A percentile compares a stretch with the other conserved stretches of the same genome.
phyloP scores from a whole-genome alignment of 495 filamentous ascomycete genomes.

The Aspergillus campestris region DNA sequence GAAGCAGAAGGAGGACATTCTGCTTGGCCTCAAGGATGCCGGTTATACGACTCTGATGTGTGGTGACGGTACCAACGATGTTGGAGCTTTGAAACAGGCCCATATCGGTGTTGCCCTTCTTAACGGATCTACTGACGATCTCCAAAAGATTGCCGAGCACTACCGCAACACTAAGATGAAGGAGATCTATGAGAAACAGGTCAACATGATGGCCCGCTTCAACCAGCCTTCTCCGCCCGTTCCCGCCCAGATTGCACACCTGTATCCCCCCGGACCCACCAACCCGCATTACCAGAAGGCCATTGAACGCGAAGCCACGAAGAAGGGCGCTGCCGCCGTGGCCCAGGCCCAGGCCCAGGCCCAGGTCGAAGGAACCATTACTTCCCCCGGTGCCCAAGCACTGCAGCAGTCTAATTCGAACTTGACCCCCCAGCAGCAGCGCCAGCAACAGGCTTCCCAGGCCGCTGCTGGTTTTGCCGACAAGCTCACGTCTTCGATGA shows the following conservation, averaged over 20 bases:
- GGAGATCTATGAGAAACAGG: constrained; percentile 96
- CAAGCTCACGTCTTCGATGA: constrained; percentile 77
- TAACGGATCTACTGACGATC: constrained; percentile 86
- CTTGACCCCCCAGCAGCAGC: constrained; percentile 47
- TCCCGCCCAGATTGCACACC: constrained; percentile 79
- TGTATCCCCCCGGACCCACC: constrained; percentile 82
- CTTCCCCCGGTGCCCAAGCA: constrained; percentile 61
- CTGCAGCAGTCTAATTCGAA: constrained; percentile 49
- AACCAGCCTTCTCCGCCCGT: constrained; percentile 87
- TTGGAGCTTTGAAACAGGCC: constrained; percentile 95
- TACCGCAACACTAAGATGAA: constrained; percentile 94
- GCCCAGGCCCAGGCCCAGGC: constrained; percentile 39
- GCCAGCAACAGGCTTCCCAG: constrained; percentile 54
- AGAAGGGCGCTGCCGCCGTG: constrained; percentile 50
- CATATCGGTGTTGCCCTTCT: constrained; percentile 94
- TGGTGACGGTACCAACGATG: constrained; percentile 97
- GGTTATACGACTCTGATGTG: constrained; percentile 99
- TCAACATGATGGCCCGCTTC: constrained; percentile 81
- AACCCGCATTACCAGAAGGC: constrained; percentile 98
- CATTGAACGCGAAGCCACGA: constrained; percentile 69
- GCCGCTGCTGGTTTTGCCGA: constrained; percentile 76
- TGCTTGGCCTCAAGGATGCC: constrained; percentile 88
- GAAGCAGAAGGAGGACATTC: constrained; percentile 98
- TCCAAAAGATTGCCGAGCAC: constrained; percentile 86
- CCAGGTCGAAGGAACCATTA: constrained; percentile 45